Base-by-base conservation (phyloP, 768 basidiomycete genomes). In the Cyclocybe cylindracea region DNA sequence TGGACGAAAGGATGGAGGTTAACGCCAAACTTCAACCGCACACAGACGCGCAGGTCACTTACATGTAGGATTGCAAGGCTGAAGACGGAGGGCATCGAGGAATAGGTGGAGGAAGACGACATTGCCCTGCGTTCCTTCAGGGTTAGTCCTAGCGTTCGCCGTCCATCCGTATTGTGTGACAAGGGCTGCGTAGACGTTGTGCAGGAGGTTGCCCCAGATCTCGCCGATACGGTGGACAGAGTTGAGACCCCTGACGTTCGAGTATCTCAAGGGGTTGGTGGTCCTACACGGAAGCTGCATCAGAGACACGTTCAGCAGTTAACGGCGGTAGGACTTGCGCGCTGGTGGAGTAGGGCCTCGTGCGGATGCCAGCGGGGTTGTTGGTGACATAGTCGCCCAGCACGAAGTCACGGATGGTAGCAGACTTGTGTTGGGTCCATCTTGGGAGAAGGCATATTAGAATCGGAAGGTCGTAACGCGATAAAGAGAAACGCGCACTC, bases 191-290 rank as follows among this genome's bases (percentile, higher is more conserved):
- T 68, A 69, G 38, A 72, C 68, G 32, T 70, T 70, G 59, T 71
- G 70, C 1, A 71, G 63, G 4, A 66, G 62, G 57, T 71, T 73
- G 18, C 70, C 70, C 72, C 73, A 76, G 11, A 85, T 73, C 61
- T 84, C 82, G 44, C 84, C 83, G 50, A 84, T 81, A 74, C 74
- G 60, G 61, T 82, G 79, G 2, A 73, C 73, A 54, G 78, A 75
- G 19, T 59, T 68, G n/a, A 74, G 65, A 2, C 56, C 59, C 14
- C 58, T 51, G 47, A 77, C 48, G 45, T 59, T 69, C 1, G 74
- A 70, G 56, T 79, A 81, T 13, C 57, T 68, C 13, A 74, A 62
- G 11, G 78, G 76, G 59, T 81, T 82, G 44, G 62, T 57, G 4
- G 50, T 63, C 2, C 70, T 75, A 24, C 24, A 24, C 48, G 19